A percentile compares a stretch with the other conserved stretches of the same genome.
phyloP scores from a whole-genome alignment of 768 basidiomycete species.

The Russula sp. region DNA sequence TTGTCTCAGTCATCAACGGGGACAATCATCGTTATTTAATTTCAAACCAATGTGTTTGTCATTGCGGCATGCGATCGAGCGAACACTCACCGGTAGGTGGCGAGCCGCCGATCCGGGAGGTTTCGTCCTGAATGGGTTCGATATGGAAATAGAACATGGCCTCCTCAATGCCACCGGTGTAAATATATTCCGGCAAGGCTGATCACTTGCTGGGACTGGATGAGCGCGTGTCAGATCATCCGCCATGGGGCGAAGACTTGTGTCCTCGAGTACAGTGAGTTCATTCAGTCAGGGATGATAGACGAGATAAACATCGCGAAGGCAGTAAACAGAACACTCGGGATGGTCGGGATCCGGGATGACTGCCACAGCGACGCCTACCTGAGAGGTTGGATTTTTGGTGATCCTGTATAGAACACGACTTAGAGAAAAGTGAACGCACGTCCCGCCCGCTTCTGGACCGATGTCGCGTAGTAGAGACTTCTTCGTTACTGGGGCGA shows the following conservation, averaged over 20 bases:
- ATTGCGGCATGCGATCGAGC: no score
- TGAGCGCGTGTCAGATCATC: constrained; percentile 22
- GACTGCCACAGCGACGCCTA: constrained; percentile 13
- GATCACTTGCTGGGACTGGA: constrained; percentile 19
- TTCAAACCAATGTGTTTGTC: no score
- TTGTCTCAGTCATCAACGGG: constrained; percentile 22
- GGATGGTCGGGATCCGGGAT: constrained; percentile 21
- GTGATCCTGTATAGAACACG: not conserved
- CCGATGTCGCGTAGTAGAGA: constrained; percentile 22
- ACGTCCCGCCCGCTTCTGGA: constrained; percentile 21
- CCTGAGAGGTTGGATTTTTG: not conserved
- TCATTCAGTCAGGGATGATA: constrained; percentile 23
- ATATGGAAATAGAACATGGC: constrained; percentile 16
- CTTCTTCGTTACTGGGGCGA: constrained; percentile 8
- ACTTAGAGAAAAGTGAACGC: not conserved
- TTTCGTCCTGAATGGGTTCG: constrained; percentile 7
- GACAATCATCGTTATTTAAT: no score
- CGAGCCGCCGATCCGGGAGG: constrained; percentile 17
- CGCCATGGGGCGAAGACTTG: constrained; percentile 14
- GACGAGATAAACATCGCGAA: constrained; percentile 22
- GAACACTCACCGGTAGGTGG: constrained; percentile 23
- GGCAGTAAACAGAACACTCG: constrained; percentile 21
- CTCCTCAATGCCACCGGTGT: constrained; percentile 23
- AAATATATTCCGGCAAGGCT: constrained; percentile 22
- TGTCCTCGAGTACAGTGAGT: constrained; percentile 19